A percentile compares a stretch with the other conserved stretches of the same genome.
phyloP scores from a whole-genome alignment of 257 asterid genomes.

The Orobanche coerulescens region DNA sequence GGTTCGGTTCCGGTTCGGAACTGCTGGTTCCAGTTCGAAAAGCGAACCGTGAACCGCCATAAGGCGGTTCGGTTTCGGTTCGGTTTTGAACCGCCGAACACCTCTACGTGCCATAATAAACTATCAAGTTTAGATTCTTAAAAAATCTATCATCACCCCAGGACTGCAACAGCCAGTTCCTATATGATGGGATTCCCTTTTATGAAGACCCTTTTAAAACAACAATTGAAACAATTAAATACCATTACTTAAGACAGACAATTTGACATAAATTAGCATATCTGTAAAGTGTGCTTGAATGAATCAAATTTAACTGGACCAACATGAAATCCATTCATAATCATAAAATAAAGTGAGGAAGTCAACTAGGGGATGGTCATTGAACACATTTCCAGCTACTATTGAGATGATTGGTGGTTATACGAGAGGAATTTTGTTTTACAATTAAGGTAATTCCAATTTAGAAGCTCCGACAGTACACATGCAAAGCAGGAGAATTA shows the following conservation, averaged over 20 bases:
- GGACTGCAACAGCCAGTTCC: slow-evolving; percentile 1
- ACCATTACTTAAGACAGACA: not conserved
- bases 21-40: no score
- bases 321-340: not conserved
- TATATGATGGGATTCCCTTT: no score
- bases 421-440: no score
- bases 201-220: no score
- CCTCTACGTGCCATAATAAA: no score
- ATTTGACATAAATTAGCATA: not conserved
- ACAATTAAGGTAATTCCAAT: not conserved
- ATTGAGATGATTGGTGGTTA: no score
- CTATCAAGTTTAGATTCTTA: not conserved
- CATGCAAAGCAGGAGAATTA: not conserved
- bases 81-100: no score
- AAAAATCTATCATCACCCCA: not conserved
- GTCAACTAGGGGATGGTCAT: not conserved
- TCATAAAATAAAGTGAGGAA: not conserved
- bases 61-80: no score
- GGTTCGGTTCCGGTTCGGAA: no score
- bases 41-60: no score
- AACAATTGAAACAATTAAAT: no score
- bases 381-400: not conserved
- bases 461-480: not conserved
- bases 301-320: not conserved
- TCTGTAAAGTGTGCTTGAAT: not conserved